Base-by-base conservation (phyloP, 257 asterid genomes). In the Rehmannia glutinosa region DNA sequence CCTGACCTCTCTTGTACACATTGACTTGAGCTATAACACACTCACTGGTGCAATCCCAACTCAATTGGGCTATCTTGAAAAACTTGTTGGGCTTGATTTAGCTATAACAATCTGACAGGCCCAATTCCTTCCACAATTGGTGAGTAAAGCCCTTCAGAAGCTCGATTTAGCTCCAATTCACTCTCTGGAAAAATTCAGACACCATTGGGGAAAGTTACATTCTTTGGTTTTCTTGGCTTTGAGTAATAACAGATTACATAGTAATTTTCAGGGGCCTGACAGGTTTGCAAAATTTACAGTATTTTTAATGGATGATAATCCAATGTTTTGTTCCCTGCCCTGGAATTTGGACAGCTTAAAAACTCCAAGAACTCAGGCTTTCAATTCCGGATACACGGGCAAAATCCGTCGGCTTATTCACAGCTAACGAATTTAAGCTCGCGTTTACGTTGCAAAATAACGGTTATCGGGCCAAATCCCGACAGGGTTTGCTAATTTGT, bases 231-330 rank as follows among this genome's bases (percentile, higher is more conserved):
- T 91, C 83, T 60, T 91, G 58, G 97, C 96, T 5, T 33, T 88
- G 43, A 88, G 96, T 79, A 86, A 66, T 81, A 91, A 91, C 45
- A 66, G 72, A 38, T 16, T 91, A 15, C 53, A 56, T 5, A 95
- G 97, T 1, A 33, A 41, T 1, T 84, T 86, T 12, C 95, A 95
- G 28, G 3, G 83, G 90, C 12, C 33, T 88, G 1, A 30, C 54
- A 0, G 73, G 47, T 11, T 38, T 91, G 38, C 83, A 80, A 32
- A 85, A 20, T 21, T 32, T 91, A 74, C 95, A 91, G 49, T 88
- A 86, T 56, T 88, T 91, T 62, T 91, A 33, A 86, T 88, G 97
- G 97, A 91, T 58, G 87, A 80, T 49, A 91, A 91, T 55, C 97
- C 97, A 2, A 78, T 86, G 92, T 86, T 62, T 38, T 66, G 65